Percentiles rank a stretch among this genome's conserved stretches.
Evolutionary conservation across 2,329 filamentous ascomycete species (phyloP).

Genomic region (Claviceps pusilla): DNA sequence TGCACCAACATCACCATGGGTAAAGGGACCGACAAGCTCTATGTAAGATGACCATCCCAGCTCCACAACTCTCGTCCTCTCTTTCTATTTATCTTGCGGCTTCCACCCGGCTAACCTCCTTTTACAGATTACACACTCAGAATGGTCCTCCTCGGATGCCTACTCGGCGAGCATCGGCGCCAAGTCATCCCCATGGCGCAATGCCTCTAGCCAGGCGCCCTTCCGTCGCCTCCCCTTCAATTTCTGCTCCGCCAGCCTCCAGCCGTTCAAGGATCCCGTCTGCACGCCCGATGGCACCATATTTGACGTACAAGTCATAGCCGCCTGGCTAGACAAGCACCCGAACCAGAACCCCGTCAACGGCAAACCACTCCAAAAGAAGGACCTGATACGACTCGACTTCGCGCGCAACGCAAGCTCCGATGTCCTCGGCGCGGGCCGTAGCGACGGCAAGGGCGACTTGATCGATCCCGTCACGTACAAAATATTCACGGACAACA

Average conservation of each 20-base stretch:
- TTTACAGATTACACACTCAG: slow-evolving; percentile 72
- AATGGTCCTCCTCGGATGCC: slow-evolving; percentile 86
- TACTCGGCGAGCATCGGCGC: slow-evolving; percentile 58
- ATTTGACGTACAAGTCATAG: slow-evolving; percentile 89
- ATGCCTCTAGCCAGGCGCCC: slow-evolving; percentile 32
- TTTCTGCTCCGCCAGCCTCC: slow-evolving; percentile 89
- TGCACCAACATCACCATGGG: slow-evolving; percentile 18
- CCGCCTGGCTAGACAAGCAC: slow-evolving; percentile 87
- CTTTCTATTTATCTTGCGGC: neutral
- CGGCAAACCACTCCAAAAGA: slow-evolving; percentile 60
- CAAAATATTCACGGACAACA: slow-evolving; percentile 96
- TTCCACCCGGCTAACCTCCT: slow-evolving; percentile 1
- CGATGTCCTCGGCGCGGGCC: slow-evolving; percentile 31
- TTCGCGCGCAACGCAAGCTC: slow-evolving; percentile 79
- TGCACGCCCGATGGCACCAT: slow-evolving; percentile 79
- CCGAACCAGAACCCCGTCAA: slow-evolving; percentile 74
- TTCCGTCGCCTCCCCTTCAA: slow-evolving; percentile 94
- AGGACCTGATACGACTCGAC: slow-evolving; percentile 78
- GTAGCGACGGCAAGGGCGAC: slow-evolving; percentile 49
- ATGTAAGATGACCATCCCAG: slow-evolving; percentile 16
- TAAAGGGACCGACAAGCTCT: slow-evolving; percentile 32
- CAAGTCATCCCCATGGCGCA: slow-evolving; percentile 6
- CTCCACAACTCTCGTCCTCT: neutral
- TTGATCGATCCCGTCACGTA: slow-evolving; percentile 93
- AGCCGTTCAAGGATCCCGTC: slow-evolving; percentile 88